Evolutionary conservation across 2,329 filamentous ascomycete species (phyloP).

Genomic region (Eutypella sp.): DNA sequence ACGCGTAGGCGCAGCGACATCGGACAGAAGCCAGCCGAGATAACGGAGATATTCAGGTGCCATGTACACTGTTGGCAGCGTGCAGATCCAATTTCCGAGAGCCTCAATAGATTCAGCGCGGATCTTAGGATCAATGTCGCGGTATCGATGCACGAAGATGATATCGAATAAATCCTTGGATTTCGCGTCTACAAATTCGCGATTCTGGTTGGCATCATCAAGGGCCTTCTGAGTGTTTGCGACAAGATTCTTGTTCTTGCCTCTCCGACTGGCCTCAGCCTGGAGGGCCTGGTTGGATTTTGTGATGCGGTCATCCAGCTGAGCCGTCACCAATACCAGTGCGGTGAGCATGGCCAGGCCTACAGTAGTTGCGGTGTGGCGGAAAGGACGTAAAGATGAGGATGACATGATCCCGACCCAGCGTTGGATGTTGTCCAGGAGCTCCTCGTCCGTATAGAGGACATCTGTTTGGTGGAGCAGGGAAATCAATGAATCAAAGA

Average conservation of each 20-base stretch:
- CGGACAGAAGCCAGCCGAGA: slow-evolving; percentile 91
- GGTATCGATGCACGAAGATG: slow-evolving; percentile 91
- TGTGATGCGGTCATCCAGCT: slow-evolving; percentile 66
- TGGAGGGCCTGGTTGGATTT: slow-evolving; percentile 76
- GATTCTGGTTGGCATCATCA: slow-evolving; percentile 63
- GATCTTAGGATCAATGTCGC: slow-evolving; percentile 87
- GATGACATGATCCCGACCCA: slow-evolving; percentile 93
- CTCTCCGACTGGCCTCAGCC: slow-evolving; percentile 64
- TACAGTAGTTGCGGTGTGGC: slow-evolving; percentile 87
- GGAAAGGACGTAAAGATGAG: slow-evolving; percentile 79
- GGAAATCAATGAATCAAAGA: slow-evolving; percentile 72
- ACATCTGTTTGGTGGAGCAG: slow-evolving; percentile 77
- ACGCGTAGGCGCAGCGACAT: slow-evolving; percentile 67
- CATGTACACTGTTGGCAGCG: slow-evolving; percentile 81
- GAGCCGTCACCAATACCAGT: slow-evolving; percentile 67
- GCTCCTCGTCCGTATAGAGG: slow-evolving; percentile 68
- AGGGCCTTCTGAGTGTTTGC: slow-evolving; percentile 68
- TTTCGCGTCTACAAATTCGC: slow-evolving; percentile 63
- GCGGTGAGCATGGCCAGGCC: slow-evolving; percentile 74
- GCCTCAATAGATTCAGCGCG: slow-evolving; percentile 83
- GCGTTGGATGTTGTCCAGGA: slow-evolving; percentile 83
- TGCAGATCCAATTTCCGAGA: slow-evolving; percentile 82
- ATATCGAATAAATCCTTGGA: slow-evolving; percentile 87
- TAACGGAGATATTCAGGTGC: slow-evolving; percentile 89
- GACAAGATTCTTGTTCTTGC: slow-evolving; percentile 73